Evolutionary conservation across 1,284 basidiomycete species (phyloP).

Genomic region (Limonomyces culmigenus): DNA sequence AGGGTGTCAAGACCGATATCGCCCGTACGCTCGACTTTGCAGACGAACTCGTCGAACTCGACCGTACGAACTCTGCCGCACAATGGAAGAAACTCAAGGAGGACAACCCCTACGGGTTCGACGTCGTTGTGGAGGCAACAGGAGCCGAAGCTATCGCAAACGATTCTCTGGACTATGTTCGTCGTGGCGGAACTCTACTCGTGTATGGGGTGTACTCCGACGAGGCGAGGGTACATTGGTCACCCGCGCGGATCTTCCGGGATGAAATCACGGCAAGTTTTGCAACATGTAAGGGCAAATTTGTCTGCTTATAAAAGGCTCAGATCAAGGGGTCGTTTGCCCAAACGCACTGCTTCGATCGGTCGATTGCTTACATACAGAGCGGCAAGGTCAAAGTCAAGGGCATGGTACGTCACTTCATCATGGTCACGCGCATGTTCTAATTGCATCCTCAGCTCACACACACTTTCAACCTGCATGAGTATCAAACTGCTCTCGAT

Average conservation of each 20-base stretch:
- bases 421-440: neutral
- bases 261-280: constrained; percentile 34
- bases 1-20: constrained; percentile 42
- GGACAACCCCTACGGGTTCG: constrained; percentile 44
- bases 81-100: constrained; percentile 42
- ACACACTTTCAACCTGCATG: constrained; percentile 25
- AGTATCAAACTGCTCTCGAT: constrained; percentile 42
- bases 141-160: constrained; percentile 40
- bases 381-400: constrained; percentile 39
- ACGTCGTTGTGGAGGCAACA: constrained; percentile 44
- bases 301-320: neutral
- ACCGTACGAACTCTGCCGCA: constrained; percentile 26
- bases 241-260: constrained; percentile 40
- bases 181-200: constrained; percentile 31
- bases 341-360: constrained; percentile 44
- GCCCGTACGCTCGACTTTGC: constrained; percentile 32
- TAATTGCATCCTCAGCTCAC: neutral
- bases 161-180: constrained; percentile 42
- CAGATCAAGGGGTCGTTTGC: constrained; percentile 45
- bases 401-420: constrained; percentile 27
- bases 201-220: constrained; percentile 45
- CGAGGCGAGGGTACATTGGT: constrained; percentile 34
- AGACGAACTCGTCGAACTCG: constrained; percentile 41
- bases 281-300: constrained; percentile 2
- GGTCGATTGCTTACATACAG: constrained; percentile 43